Evolutionary conservation across 2,329 filamentous ascomycete species (phyloP), one percentile per base, ranked within the genome.

Genomic region (Fonsecaea pugnacius): DNA sequence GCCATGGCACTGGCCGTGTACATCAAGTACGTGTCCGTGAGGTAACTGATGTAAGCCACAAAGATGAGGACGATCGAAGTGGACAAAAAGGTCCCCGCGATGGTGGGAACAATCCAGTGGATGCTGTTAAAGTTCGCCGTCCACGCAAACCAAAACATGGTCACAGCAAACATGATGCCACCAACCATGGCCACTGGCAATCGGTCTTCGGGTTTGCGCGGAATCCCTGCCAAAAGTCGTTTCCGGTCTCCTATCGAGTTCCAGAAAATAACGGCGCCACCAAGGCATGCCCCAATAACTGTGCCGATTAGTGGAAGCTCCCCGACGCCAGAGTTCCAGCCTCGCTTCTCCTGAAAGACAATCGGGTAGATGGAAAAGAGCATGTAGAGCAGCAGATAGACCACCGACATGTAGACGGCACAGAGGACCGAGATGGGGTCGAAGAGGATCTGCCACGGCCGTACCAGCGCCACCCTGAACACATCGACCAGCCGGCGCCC

Each of bases 61-160:
- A 78, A 79, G 27, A 78, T 74, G 21, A 79, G 73, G 12, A 80
- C 60, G 55, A 83, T 79, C 2, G 74, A 74, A 3, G 74, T 73
- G 0, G 77, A 65, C 1, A 83, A 73, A 62, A 81, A 78, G 16
- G 76, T 75, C 1, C 80, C 80, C 1, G 79, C 80, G 30, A 82
- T 67, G 0, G 76, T 77, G 0, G 80, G 80, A 1, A 82, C 80
- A 33, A 81, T 76, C 81, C 80, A 83, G 65, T 79, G 78, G 4
- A 80, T 69, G 57, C 67, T 69, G 63, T 64, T 79, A 77, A 65
- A 72, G 24, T 79, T 81, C 50, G 84, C 82, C 0, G 84, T 85
- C 85, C 85, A 87, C 0, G 83, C 85, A 62, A 87, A 84, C 84
- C 84, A 86, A 73, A 87, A 86, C 14, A 87, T 77, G 16, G 83